Base-by-base conservation (phyloP, 257 asterid species). In the Solanum stenotomum region DNA sequence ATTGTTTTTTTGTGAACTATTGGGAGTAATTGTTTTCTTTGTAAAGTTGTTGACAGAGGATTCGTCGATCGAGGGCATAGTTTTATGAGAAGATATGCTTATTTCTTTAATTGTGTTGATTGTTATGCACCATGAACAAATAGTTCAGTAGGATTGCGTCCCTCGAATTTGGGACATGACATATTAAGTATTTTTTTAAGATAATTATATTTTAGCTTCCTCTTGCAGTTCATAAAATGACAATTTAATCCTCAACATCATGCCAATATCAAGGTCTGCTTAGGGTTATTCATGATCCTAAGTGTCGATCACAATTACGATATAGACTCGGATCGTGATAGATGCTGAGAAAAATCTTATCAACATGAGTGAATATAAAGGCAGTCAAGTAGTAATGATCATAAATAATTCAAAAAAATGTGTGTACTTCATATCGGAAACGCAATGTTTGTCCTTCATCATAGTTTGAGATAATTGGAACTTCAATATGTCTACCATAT, bases 391-490 rank as follows among this genome's bases (percentile, higher is more conserved):
- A 18, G 65, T 56, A 10, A 7, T 56, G n/a, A 18, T 16, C n/a
- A 20, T 56, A 56, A 56, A 56, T 56, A 56, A 56, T 56, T 18
- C 65, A 56, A 18, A 56, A 56, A 56, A 56, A 18, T 18, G 1
- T 56, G 1, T 18, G 20, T 56, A 18, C 65, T 10, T 56, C n/a
- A 18, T 56, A 56, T 56, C 23, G n/a, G 0, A 18, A 56, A 56
- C 4, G 4, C 0, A 0, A 20, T 18, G 0, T 56, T 18, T 56
- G 11, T 56, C n/a, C 10, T 18, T 4, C 10, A 20, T 56, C 65
- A 56, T 18, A 56, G n/a, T 1, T 56, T 56, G 10, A 56, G 65
- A 56, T 56, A 56, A 56, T 18, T 56, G n/a, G 10, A 56, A 56
- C 65, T 56, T 56, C 65, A 18, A 6, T 18, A 18, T 6, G n/a